A percentile compares a stretch with the other conserved stretches of the same genome.
Conservation (phyloP, 306 rosid genomes). For the Potentilla sterilis region DNA sequence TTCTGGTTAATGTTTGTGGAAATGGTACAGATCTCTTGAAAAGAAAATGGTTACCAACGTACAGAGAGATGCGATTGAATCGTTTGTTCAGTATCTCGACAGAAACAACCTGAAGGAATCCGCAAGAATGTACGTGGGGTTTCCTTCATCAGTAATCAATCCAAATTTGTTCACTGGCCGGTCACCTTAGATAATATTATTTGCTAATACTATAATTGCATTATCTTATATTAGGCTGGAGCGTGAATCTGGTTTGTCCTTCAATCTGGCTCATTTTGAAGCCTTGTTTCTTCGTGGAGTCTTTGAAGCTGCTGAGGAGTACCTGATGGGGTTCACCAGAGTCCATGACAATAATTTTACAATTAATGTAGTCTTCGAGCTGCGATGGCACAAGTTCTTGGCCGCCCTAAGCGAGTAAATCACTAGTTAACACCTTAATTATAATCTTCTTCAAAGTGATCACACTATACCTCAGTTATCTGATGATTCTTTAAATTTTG, state of each 20-base stretch:
- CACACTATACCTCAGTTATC: too few species aligned
- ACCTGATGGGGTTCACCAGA: slow-evolving; percentile 20
- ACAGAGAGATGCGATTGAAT: background rate
- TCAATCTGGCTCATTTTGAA: slow-evolving; percentile 11
- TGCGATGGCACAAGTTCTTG: slow-evolving; percentile 22
- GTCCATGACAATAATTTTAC: slow-evolving; percentile 23
- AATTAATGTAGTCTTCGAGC: background rate
- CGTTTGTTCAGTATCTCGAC: background rate
- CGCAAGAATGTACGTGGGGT: background rate
- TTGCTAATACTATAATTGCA: background rate
- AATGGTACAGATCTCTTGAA: background rate
- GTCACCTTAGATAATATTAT: background rate
- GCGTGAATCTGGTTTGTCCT: slow-evolving; percentile 7
- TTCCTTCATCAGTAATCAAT: background rate
- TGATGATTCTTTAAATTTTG: too few species aligned
- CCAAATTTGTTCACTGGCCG: background rate
- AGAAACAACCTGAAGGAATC: background rate
- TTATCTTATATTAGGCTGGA: background rate
- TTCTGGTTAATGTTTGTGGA: background rate
- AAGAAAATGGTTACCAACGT: background rate
- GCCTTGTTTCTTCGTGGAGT: slow-evolving; percentile 1
- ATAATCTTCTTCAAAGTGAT: too few species aligned
- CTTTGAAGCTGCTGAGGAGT: slow-evolving; percentile 22
- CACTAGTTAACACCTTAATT: too few species aligned
- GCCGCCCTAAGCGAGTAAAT: slow-evolving; percentile 22